Base-by-base conservation (phyloP, 192 early-diverging fungal species). In the Backusella psychrophila region DNA sequence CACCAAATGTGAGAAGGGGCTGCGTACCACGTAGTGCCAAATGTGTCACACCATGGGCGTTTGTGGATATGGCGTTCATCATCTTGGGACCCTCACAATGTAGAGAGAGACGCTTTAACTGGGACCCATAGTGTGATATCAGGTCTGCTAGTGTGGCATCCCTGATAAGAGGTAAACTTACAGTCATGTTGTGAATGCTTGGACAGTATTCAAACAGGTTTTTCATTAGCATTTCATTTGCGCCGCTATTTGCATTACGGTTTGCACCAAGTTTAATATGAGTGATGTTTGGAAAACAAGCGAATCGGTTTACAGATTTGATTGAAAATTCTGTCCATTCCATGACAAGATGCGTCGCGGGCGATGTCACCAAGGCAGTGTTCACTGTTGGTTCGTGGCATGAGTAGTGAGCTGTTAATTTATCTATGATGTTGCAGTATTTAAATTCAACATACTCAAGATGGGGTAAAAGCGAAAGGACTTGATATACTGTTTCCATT, bases 251-350 rank as follows among this genome's bases (percentile, higher is more conserved):
- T 46, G 3, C 2, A 17, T 49, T 71, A 33, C 44, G 41, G 29
- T 44, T 71, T 7, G 70, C 35, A 26, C 70, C 44, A 31, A 71
- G 23, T n/a, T 71, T 23, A 46, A 71, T n/a, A 23, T 29, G 70
- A 31, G 23, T 71, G 11, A 71, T 31, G 5, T 71, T 31, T 29
- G 21, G 23, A 29, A 63, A 63, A 29, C 21, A 71, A 33, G 15
- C 49, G 15, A 19, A 71, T 31, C 26, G 5, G 4, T 12, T 23
- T 14, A 71, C 41, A n/a, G 14, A 15, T 7, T 31, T 71, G 17
- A 6, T 34, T 5, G 70, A 44, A 49, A 71, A 49, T 0, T 71
- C 70, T 5, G 42, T 71, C 70, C 70, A 71, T 44, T 26, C 15
- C 11, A 49, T 21, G 5, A 17, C 2, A 6, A 71, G 36, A 31